Conservation (phyloP, 2,329 filamentous ascomycete species). For the Pseudogymnoascus sp. region DNA sequence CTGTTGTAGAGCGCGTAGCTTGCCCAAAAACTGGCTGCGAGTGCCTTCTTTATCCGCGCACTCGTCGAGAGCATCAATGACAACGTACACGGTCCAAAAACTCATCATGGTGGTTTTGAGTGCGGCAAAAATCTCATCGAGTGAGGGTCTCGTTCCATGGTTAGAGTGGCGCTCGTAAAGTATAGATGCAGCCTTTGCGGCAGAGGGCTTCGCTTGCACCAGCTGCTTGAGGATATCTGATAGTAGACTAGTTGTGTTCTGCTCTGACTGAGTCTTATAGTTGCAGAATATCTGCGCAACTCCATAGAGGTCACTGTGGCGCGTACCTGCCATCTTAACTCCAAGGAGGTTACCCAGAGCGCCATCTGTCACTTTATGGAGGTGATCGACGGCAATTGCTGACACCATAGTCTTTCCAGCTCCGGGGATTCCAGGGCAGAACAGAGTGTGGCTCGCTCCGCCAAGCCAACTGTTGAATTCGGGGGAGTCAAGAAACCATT, state of each 20-base stretch:
- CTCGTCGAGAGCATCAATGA: slow-evolving; percentile 20
- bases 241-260: slow-evolving; percentile 20
- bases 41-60: slow-evolving; percentile 5
- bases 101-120: slow-evolving; percentile 14
- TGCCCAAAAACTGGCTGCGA: not conserved
- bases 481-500: slow-evolving; percentile 15
- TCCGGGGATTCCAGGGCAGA: slow-evolving; percentile 13
- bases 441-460: slow-evolving; percentile 7
- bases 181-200: not conserved
- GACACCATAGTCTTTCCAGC: not conserved
- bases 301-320: slow-evolving; percentile 13
- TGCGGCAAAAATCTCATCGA: slow-evolving; percentile 15
- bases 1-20: not conserved
- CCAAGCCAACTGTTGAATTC: slow-evolving; percentile 12
- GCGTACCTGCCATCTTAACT: not conserved
- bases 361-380: not conserved
- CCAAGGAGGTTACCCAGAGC: not conserved
- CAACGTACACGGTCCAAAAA: slow-evolving; percentile 16
- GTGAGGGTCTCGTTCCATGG: not conserved
- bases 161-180: not conserved
- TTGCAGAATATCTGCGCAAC: slow-evolving; percentile 33
- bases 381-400: not conserved
- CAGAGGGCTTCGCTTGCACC: slow-evolving; percentile 7
- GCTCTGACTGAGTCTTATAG: slow-evolving; percentile 25
- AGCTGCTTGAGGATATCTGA: slow-evolving; percentile 25